Evolutionary conservation across 306 rosid genomes (phyloP).

Genomic region (Albizia julibrissin): DNA sequence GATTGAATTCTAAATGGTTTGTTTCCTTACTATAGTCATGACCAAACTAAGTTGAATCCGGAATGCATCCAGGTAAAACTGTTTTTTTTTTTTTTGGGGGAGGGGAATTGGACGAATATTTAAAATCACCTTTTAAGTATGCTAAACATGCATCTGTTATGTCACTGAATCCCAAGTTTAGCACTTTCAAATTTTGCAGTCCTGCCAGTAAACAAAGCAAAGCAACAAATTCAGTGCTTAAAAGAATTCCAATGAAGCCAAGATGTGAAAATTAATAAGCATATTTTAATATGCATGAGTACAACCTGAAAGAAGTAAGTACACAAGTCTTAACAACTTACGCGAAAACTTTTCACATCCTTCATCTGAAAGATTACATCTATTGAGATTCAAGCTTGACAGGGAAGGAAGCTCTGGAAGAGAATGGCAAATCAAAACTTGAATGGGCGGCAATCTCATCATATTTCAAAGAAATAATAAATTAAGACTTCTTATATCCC

Average conservation of each 20-base stretch:
- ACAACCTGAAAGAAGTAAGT: neutral
- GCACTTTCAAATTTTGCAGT: conserved; percentile 65
- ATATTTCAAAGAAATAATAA: neutral
- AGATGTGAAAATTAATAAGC: neutral
- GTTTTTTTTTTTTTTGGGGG: neutral
- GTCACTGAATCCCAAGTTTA: conserved; percentile 80
- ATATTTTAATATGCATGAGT: conserved; percentile 5
- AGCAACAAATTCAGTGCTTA: neutral
- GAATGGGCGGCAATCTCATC: conserved; percentile 24
- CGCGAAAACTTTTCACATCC: conserved; percentile 76
- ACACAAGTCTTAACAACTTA: conserved; percentile 43
- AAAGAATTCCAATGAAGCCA: neutral
- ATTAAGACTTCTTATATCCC: conserved; percentile 22
- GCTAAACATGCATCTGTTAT: conserved; percentile 71
- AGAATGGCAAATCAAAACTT: conserved; percentile 35
- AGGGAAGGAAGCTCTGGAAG: conserved; percentile 68
- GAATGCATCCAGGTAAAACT: neutral
- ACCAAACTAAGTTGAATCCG: neutral
- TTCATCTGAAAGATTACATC: conserved; percentile 69
- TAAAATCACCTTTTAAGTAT: conserved; percentile 73
- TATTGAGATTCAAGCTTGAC: conserved; percentile 77
- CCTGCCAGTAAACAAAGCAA: conserved; percentile 49
- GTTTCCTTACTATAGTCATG: neutral
- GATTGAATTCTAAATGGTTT: neutral
- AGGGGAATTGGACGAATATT: conserved; percentile 1